Evolutionary conservation across 208 protist genomes (phyloP), one percentile per base, ranked within the genome.

Genomic region (Wallacemonas collosoma): DNA sequence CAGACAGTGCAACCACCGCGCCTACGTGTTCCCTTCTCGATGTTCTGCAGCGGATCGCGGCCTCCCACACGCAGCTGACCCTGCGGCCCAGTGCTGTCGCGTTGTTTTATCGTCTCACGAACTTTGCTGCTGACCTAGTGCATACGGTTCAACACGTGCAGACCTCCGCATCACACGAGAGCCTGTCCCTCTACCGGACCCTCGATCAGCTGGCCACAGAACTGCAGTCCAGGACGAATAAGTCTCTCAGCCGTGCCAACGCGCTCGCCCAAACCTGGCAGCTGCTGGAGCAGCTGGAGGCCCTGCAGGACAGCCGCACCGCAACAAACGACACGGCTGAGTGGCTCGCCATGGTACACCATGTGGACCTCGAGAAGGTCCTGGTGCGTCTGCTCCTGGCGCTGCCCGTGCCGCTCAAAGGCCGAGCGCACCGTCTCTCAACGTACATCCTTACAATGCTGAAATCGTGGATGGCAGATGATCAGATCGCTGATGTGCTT

Each of bases 271-370:
- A 75, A 9, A 76, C 76, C 2, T 67, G 82, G 61, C 45, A 53
- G 2, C 70, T 70, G 0, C 72, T 88, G 3, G 68, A 76, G 3
- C 64, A 57, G n/a, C 63, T 88, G 3, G 73, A 77, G n/a, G 40
- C 36, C 8, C 75, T 84, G 17, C 54, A 84, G 7, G 72, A 75
- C 15, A 54, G 45, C 12, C 45, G 12, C 45, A 50, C 45, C 12
- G 8, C 12, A 6, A 12, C 45, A 12, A 6, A 50, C 8, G 45
- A 50, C 12, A 50, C 8, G 6, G 45, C 8, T 12, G 45, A 50
- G 60, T 81, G 79, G 71, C 62, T 88, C 9, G 72, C 71, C 11
- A 84, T 88, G 74, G 72, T 84, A 70, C 70, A 70, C 7, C 78
- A 83, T 43, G 67, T 76, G 7, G 58, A 67, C 2, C 62, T 88